Evolutionary conservation across 2,329 filamentous ascomycete genomes (phyloP), one percentile per base, ranked within the genome.

Genomic region (Exserohilum rostratum): DNA sequence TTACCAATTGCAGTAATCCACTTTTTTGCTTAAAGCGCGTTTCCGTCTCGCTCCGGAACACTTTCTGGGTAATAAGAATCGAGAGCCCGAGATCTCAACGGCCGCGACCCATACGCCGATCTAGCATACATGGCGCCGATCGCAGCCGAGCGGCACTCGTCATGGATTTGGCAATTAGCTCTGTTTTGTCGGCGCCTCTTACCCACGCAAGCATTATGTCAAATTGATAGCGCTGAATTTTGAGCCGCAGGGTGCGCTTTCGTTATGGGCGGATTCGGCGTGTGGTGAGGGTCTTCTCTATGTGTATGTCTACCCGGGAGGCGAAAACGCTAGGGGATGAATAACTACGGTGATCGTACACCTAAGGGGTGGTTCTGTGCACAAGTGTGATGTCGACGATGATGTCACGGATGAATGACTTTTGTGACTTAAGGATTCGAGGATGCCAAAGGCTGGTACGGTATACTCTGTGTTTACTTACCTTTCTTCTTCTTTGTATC

Each of bases 81-180:
- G n/a, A n/a, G n/a, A n/a, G n/a, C n/a, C n/a, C n/a, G n/a, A n/a
- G n/a, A n/a, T n/a, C n/a, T n/a, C n/a, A n/a, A n/a, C n/a, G n/a
- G n/a, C n/a, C n/a, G n/a, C n/a, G 9, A 12, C 20, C 18, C 17
- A 4, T 38, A 38, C 9, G 13, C 11, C 35, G 49, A 53, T 53
- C 54, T 37, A n/a, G 34, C 33, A 29, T 33, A 49, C 17, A n/a
- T 22, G 11, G 50, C 46, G 50, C 55, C 50, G 50, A 56, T 52
- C 48, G 34, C 22, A 34, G 18, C 44, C 42, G 39, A 43, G 18
- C 30, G 33, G 39, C 43, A 50, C 18, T 53, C 57, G 57, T 60
- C 54, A 60, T 60, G 46, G 54, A 57, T 35, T 43, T 52, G 18
- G 31, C 35, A 13, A 38, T 34, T 20, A 6, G 17, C 15, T 9